Conservation (phyloP, 805 yeast species). For the Helenozyma rhizophorensis region DNA sequence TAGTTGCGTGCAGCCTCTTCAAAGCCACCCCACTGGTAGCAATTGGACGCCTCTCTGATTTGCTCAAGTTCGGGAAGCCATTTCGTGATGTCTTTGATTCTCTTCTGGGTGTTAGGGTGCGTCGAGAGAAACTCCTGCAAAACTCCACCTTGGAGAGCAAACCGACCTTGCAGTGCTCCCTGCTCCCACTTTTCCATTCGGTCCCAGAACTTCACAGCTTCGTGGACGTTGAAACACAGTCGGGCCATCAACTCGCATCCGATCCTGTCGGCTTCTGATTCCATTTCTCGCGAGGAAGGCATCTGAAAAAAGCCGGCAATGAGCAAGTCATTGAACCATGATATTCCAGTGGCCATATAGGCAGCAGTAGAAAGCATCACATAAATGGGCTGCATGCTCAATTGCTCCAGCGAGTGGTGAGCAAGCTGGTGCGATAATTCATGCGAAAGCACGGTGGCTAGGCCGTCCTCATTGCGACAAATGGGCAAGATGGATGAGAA, state of each 20-base stretch:
- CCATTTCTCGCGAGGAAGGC: conserved; percentile 93
- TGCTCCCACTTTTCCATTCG: conserved; percentile 56
- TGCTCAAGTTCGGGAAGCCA: conserved; percentile 63
- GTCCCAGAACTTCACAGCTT: conserved; percentile 75
- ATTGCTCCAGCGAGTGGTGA: conserved; percentile 80
- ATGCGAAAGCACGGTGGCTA: conserved; percentile 93
- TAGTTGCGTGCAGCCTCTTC: conserved; percentile 13
- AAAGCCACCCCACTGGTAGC: conserved; percentile 21
- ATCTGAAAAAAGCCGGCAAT: conserved; percentile 57
- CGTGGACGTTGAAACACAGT: conserved; percentile 80
- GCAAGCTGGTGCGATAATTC: conserved; percentile 94
- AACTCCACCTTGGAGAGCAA: conserved; percentile 15
- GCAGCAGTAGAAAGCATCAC: conserved; percentile 48
- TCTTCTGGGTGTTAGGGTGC: conserved; percentile 78
- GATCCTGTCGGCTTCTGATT: conserved; percentile 91
- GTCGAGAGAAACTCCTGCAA: conserved; percentile 72
- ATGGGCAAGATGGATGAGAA: conserved; percentile 74
- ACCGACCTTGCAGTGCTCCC: conserved; percentile 8
- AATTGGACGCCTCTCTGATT: conserved; percentile 39
- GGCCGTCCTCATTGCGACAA: conserved; percentile 78
- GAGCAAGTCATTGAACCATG: conserved; percentile 45
- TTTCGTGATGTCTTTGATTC: conserved; percentile 61
- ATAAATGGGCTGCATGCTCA: conserved; percentile 74
- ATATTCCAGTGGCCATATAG: conserved; percentile 59
- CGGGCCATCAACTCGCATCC: conserved; percentile 89